Conservation (phyloP, 768 basidiomycete genomes). For the Tricholomella constricta region DNA sequence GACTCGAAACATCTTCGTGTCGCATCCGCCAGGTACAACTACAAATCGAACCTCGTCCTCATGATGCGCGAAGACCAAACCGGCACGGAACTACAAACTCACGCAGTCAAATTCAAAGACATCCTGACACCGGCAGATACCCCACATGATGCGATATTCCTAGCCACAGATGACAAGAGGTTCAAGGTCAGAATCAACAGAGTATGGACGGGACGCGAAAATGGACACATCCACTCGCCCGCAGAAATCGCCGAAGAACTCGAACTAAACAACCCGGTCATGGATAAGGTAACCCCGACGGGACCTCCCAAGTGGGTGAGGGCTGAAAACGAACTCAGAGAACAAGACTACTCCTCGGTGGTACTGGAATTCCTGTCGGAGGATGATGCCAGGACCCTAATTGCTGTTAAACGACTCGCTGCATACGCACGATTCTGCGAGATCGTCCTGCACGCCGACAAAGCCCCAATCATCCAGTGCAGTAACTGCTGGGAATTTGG, state of each 20-base stretch:
- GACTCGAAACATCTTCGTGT: slow-evolving; percentile 13
- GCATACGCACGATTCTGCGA: not conserved
- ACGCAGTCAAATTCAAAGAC: slow-evolving; percentile 6
- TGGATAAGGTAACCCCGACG: not conserved
- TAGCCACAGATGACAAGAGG: slow-evolving; percentile 21
- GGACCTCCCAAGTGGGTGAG: slow-evolving; percentile 1
- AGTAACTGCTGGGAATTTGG: slow-evolving; percentile 12
- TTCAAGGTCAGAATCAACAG: slow-evolving; percentile 22
- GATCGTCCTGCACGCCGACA: not conserved
- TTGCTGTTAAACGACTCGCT: not conserved
- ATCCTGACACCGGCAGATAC: not conserved
- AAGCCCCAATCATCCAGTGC: not conserved
- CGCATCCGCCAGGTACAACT: slow-evolving; percentile 18
- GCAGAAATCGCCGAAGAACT: not conserved
- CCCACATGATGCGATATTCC: slow-evolving; percentile 4
- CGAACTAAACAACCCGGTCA: not conserved
- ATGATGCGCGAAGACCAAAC: slow-evolving; percentile 19
- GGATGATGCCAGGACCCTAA: not conserved
- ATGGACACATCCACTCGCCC: not conserved
- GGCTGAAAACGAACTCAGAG: not conserved
- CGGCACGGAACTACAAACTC: slow-evolving; percentile 15
- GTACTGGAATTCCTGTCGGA: slow-evolving; percentile 1
- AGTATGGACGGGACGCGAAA: not conserved
- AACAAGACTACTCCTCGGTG: slow-evolving; percentile 1
- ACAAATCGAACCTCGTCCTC: slow-evolving; percentile 17